Conservation (phyloP, 169 alveolate genomes). For the Cryptosporidium ryanae region DNA sequence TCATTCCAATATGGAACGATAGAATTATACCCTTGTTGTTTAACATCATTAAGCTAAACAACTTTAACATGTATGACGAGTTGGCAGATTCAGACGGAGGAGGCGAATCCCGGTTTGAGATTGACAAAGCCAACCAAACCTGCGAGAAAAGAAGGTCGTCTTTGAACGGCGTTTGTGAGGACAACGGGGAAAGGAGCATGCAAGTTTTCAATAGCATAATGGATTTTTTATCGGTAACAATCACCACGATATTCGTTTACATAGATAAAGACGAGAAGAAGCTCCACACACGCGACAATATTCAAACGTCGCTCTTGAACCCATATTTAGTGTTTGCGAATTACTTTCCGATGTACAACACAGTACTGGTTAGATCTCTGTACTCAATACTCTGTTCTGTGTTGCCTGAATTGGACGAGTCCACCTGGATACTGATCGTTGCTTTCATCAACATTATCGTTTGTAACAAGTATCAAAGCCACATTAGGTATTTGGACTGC, state of each 20-base stretch:
- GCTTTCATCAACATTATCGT: slow-evolving; percentile 4
- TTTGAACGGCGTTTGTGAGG: background rate
- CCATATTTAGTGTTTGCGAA: slow-evolving; percentile 43
- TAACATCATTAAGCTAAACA: background rate
- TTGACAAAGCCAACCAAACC: background rate
- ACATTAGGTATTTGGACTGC: slow-evolving; percentile 14
- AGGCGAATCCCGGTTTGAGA: background rate
- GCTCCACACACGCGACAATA: background rate
- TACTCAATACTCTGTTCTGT: slow-evolving; percentile 53
- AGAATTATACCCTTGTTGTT: slow-evolving; percentile 40
- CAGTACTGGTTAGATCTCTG: slow-evolving; percentile 31
- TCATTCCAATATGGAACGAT: slow-evolving; percentile 71
- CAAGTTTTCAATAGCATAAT: slow-evolving; percentile 25
- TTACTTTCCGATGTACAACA: slow-evolving; percentile 27
- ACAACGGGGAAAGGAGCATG: background rate
- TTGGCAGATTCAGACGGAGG: no score
- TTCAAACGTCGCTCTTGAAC: slow-evolving; percentile 24
- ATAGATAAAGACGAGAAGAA: background rate
- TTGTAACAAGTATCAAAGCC: background rate
- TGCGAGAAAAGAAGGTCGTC: background rate
- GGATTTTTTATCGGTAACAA: slow-evolving; percentile 52
- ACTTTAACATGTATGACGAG: background rate
- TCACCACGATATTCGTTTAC: slow-evolving; percentile 38
- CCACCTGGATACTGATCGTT: slow-evolving; percentile 51
- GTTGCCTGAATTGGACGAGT: slow-evolving; percentile 45